phyloP scores from a whole-genome alignment of 768 basidiomycete species.

The Holtermanniella nyarrowii region DNA sequence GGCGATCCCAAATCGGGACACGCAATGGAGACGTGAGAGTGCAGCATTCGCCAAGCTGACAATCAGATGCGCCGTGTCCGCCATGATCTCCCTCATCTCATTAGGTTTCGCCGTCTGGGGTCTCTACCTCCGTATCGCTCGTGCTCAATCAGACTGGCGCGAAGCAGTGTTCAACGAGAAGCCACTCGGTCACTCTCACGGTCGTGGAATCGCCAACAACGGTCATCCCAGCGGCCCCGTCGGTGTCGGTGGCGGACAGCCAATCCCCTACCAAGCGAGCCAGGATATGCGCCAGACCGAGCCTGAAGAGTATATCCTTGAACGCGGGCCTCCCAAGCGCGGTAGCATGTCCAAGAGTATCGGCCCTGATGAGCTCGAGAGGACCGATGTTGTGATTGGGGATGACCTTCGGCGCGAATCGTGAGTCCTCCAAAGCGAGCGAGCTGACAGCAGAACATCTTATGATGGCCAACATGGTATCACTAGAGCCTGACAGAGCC shows the following conservation, averaged over 20 bases:
- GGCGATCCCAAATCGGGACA: constrained; percentile 25
- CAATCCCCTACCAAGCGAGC: not conserved
- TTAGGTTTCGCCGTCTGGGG: constrained; percentile 29
- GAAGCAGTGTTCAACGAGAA: constrained; percentile 20
- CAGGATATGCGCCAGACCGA: not conserved
- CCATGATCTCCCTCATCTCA: constrained; percentile 27
- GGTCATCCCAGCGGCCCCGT: no score
- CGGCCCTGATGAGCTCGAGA: not conserved
- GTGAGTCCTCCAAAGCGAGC: not conserved
- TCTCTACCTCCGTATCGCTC: constrained; percentile 24
- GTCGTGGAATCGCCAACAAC: not conserved
- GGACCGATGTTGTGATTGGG: not conserved
- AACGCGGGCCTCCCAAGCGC: not conserved
- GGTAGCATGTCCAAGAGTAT: not conserved
- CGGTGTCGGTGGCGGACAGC: not conserved
- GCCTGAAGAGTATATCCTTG: not conserved
- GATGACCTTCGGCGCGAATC: not conserved
- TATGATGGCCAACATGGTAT: not conserved
- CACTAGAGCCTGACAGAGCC: not conserved
- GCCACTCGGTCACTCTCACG: no score
- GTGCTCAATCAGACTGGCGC: constrained; percentile 24
- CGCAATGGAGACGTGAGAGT: constrained; percentile 37
- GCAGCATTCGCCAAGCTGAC: no score
- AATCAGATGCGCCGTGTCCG: constrained; percentile 25
- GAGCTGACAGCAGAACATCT: not conserved